Base-by-base conservation (phyloP, 1,139 yeast species). In the Blastobotrys indianensis region DNA sequence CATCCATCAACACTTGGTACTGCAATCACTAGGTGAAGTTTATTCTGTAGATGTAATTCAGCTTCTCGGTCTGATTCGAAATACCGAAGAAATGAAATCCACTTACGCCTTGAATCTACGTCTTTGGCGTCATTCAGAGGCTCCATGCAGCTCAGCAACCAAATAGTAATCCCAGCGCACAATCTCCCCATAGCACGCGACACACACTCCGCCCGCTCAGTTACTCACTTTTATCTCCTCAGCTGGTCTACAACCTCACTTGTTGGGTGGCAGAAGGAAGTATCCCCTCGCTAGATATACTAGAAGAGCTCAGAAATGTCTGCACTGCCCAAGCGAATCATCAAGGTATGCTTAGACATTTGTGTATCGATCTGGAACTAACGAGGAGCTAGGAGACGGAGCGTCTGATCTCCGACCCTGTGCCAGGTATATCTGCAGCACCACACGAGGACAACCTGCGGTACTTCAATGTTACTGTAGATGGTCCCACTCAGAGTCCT, bases 401-500 rank as follows among this genome's bases (percentile, higher is more conserved):
- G 64, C 74, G 97, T 54, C 72, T 92, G 40, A 84, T 84, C 33
- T 80, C 90, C 34, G 98, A 94, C 59, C 98, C 98, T 0, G 97
- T 92, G 1, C 95, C 97, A 1, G 98, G 98, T 1, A 94, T 92
- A 60, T 76, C 82, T 1, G 98, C 98, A 1, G 77, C 72, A 39
- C 98, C 98, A 4, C 94, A 85, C 54, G 97, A 90, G 50, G 96
- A 88, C 53, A 92, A 92, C 65, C 73, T 92, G 57, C 78, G 98
- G 54, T 87, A 92, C 64, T 92, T 92, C 61, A 87, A 87, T 55
- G 90, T 83, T 16, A 79, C 86, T 4, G 84, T 92, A 53, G 88
- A 86, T 53, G 99, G 99, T 0, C 98, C 99, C 7, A 70, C 75
- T 16, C 81, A 82, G 47, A 82, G 94, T 10, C 95, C 96, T 1